phyloP scores from a whole-genome alignment of 1,284 basidiomycete genomes.

The Rhodotorula sp. region DNA sequence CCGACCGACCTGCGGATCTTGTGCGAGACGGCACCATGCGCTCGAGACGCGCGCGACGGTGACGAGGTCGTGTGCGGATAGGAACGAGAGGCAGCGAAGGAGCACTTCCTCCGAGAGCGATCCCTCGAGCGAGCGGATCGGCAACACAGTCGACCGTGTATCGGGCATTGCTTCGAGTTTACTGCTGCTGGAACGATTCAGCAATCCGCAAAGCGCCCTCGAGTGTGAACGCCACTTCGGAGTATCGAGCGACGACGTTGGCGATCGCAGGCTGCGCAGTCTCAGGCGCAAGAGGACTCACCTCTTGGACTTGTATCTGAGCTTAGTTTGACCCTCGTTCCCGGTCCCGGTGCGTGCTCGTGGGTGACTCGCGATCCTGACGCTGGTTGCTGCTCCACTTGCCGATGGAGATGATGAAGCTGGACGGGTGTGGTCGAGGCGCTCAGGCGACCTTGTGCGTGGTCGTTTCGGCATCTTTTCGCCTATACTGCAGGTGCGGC shows the following conservation, averaged over 20 bases:
- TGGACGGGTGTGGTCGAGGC: not conserved
- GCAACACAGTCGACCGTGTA: not conserved
- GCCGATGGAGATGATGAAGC: not conserved
- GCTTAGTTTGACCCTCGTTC: too few relatives aligned
- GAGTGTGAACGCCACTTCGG: too few relatives aligned
- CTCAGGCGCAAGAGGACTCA: not conserved
- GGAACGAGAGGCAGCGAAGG: constrained; percentile 33
- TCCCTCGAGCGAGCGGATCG: constrained; percentile 27
- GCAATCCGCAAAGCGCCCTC: too few relatives aligned
- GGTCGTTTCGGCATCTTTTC: constrained; percentile 5
- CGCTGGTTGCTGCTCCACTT: not conserved
- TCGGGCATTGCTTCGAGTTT: not conserved
- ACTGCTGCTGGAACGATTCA: not conserved
- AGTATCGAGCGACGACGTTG: too few relatives aligned
- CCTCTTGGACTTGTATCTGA: constrained; percentile 1
- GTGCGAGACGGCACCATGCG: constrained; percentile 31
- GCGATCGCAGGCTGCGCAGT: too few relatives aligned
- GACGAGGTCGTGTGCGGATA: constrained; percentile 25
- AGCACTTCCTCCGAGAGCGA: constrained; percentile 34
- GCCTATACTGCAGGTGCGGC: not conserved
- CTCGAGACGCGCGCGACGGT: constrained; percentile 24
- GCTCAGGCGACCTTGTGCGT: not conserved
- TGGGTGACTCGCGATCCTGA: too few relatives aligned
- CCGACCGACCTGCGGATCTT: constrained; percentile 22
- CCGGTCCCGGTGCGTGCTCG: too few relatives aligned